Percentiles rank a stretch among this genome's conserved stretches.
phyloP scores from a whole-genome alignment of 2,329 filamentous ascomycete genomes.

The Exophiala alcalophila region DNA sequence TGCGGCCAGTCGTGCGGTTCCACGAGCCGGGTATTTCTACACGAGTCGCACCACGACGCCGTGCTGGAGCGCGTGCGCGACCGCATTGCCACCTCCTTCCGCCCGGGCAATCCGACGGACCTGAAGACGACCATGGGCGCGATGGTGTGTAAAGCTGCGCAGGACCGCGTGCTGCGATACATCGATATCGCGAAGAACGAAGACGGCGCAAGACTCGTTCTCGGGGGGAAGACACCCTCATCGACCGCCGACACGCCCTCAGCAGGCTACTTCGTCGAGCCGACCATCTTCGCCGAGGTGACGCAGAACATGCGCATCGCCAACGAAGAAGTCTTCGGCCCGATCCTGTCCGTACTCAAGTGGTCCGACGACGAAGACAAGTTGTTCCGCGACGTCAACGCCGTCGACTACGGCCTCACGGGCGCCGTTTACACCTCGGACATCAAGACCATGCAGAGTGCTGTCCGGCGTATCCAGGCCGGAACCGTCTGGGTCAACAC shows the following conservation, averaged over 20 bases:
- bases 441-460: constrained; percentile 9
- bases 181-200: constrained; percentile 22
- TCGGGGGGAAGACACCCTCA: constrained; percentile 9
- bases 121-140: constrained; percentile 20
- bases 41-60: constrained; percentile 58
- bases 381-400: constrained; percentile 13
- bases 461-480: constrained; percentile 8
- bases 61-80: constrained; percentile 64
- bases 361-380: constrained; percentile 15
- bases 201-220: constrained; percentile 15
- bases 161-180: constrained; percentile 15
- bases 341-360: constrained; percentile 15
- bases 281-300: constrained; percentile 22
- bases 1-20: constrained; percentile 59
- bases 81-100: constrained; percentile 54
- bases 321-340: constrained; percentile 25
- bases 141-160: constrained; percentile 13
- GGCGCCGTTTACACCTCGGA: constrained; percentile 12
- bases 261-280: constrained; percentile 22
- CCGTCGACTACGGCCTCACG: constrained; percentile 14
- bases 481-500: constrained; percentile 21
- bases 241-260: constrained; percentile 3
- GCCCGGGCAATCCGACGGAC: constrained; percentile 68
- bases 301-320: constrained; percentile 21
- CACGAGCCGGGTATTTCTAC: constrained; percentile 62